These are phyloP conservation scores for Corylus americana DNA, from an alignment of 306 rosid species.

Conservation along the genomic window DNA sequence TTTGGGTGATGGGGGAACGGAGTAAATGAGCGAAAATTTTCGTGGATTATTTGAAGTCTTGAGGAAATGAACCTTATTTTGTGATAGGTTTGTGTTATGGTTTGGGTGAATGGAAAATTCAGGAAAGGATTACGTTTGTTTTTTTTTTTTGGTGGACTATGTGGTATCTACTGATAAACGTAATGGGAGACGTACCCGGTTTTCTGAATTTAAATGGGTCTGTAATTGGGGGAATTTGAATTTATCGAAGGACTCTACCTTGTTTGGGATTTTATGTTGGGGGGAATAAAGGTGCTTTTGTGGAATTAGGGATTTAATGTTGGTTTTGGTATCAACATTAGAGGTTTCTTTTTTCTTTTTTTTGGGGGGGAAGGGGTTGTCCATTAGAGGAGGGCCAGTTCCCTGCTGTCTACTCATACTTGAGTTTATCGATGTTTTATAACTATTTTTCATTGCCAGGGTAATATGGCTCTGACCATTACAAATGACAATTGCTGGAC, in stretches of 20 bases:
- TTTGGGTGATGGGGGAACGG: background rate
- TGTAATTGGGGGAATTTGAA: background rate
- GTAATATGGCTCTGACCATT: background rate
- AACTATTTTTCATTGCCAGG: background rate
- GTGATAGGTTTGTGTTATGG: background rate
- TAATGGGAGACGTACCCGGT: background rate
- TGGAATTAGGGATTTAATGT: background rate
- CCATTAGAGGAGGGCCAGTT: background rate
- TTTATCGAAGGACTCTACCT: background rate
- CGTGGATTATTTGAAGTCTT: background rate
- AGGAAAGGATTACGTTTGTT: background rate
- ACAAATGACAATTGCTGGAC: background rate
- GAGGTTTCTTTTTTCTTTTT: background rate
- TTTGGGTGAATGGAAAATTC: background rate
- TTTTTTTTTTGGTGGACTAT: background rate
- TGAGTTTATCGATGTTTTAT: background rate
- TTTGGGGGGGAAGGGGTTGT: too few relatives aligned
- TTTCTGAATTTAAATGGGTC: background rate
- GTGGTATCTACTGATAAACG: background rate
- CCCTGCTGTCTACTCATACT: background rate
- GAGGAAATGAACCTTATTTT: background rate
- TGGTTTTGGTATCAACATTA: background rate
- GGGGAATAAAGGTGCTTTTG: background rate
- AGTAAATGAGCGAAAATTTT: background rate
- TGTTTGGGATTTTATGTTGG: background rate